Evolutionary conservation across 208 protist species (phyloP), one percentile per base, ranked within the genome.

Genomic region (Herpetomonas muscarum): DNA sequence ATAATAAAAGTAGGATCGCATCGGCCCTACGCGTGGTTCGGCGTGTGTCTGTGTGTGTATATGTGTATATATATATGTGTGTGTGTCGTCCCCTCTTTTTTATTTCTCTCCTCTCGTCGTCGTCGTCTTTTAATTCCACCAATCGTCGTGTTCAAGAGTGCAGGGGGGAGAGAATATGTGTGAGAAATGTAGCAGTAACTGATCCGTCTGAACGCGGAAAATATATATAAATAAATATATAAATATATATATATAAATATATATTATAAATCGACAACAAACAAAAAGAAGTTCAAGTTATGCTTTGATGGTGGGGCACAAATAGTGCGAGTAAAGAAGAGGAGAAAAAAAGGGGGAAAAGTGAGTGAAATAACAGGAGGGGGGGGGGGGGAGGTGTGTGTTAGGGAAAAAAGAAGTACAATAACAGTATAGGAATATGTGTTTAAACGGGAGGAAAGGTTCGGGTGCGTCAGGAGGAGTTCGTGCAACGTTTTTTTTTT

Each of bases 1-100:
- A 30, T 72, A 79, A 30, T 79, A 74, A 51, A 67, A 70, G 47
- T 79, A 74, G 12, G 34, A 30, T 10, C 73, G 36, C 34, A n/a
- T n/a, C 15, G 34, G 10, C 34, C 34, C 34, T 6, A 39, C 9
- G 13, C 9, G 13, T 6, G 13, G 34, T 13, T 39, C 13, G 6
- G 13, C 34, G 6, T 39, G 34, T 39, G 6, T 39, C 34, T 39
- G 6, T 39, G 6, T 39, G 34, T 39, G 34, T 39, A 13, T 39
- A 39, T 13, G 34, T 39, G 34, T 39, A 13, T 17, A 13, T 39
- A 39, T 13, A 13, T 39, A 13, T 39, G 34, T 39, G 34, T 17
- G 13, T 39, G 34, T 39, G 34, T 13, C n/a, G n/a, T n/a, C n/a
- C n/a, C n/a, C n/a, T n/a, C n/a, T n/a, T n/a, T n/a, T n/a, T n/a